Percentiles rank a stretch among this genome's conserved stretches.
Conservation (phyloP, 2,329 filamentous ascomycete genomes). For the Tolypocladium inflatum region DNA sequence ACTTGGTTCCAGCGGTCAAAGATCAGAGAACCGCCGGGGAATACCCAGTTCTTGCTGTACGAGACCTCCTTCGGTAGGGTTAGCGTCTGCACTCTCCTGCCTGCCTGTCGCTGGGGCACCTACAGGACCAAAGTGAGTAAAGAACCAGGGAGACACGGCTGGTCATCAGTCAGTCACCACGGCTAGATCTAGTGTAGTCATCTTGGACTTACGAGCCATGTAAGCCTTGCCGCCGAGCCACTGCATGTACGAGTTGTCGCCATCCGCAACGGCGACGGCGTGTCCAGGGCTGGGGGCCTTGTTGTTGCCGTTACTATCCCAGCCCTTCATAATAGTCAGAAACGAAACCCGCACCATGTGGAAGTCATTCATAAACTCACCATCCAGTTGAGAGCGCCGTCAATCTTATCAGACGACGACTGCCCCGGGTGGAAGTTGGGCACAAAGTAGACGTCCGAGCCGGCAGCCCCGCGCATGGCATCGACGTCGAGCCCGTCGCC, state of each 20-base stretch:
- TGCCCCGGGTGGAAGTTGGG: conserved; percentile 38
- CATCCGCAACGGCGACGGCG: conserved; percentile 29
- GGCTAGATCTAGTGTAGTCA: no score
- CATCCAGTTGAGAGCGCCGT: conserved; percentile 37
- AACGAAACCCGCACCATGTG: no score
- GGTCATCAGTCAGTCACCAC: no score
- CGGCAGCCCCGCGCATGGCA: conserved; percentile 30
- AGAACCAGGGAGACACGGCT: conserved; percentile 33
- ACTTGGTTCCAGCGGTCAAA: conserved; percentile 45
- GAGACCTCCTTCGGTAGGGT: conserved; percentile 16
- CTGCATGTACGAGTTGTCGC: conserved; percentile 22
- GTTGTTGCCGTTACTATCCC: conserved; percentile 35
- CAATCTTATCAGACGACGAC: conserved; percentile 26
- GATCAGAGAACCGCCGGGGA: conserved; percentile 49
- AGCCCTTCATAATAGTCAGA: conserved; percentile 15
- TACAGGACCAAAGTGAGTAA: conserved; percentile 33
- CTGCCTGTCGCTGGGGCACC: no score
- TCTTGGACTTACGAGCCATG: conserved; percentile 24
- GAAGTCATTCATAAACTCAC: neutral
- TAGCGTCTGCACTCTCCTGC: no score
- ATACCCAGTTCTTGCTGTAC: conserved; percentile 47
- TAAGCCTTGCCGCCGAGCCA: conserved; percentile 34
- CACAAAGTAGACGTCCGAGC: conserved; percentile 34
- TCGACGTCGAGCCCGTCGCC: conserved; percentile 35
- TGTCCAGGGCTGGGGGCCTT: conserved; percentile 33